Conservation (phyloP, 2,329 filamentous ascomycete species). For the Fusarium ramigenum region DNA sequence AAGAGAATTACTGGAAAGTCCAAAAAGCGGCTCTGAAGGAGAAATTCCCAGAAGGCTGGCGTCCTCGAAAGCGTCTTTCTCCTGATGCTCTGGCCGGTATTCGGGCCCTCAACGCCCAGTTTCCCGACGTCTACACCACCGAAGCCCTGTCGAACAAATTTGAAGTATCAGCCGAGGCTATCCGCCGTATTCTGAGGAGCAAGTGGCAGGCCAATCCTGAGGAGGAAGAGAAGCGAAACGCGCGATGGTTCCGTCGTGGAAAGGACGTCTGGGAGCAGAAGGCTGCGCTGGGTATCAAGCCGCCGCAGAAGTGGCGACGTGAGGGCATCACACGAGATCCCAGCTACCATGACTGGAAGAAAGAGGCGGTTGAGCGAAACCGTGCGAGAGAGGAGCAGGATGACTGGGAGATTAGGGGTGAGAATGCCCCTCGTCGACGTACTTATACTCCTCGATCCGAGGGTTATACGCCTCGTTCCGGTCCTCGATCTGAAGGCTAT, state of each 20-base stretch:
- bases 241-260: constrained; percentile 70
- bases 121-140: constrained; percentile 81
- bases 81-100: constrained; percentile 94
- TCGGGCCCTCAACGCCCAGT: constrained; percentile 79
- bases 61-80: constrained; percentile 84
- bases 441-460: not conserved
- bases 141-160: constrained; percentile 79
- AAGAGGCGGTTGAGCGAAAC: constrained; percentile 40
- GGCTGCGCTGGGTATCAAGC: constrained; percentile 69
- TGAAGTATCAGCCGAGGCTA: constrained; percentile 85
- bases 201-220: constrained; percentile 74
- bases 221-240: constrained; percentile 66
- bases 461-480: not conserved
- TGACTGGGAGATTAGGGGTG: constrained; percentile 32
- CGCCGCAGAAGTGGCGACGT: constrained; percentile 67
- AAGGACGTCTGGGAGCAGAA: constrained; percentile 67
- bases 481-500: not conserved
- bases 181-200: constrained; percentile 84
- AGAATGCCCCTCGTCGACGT: not conserved
- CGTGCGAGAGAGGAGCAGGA: constrained; percentile 46
- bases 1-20: constrained; percentile 70
- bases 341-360: constrained; percentile 51
- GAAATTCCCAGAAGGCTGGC: constrained; percentile 87
- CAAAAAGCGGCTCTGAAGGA: constrained; percentile 78
- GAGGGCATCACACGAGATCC: constrained; percentile 61